Base-by-base conservation (phyloP, 495 filamentous ascomycete genomes). In the Penicillium flavigenum region DNA sequence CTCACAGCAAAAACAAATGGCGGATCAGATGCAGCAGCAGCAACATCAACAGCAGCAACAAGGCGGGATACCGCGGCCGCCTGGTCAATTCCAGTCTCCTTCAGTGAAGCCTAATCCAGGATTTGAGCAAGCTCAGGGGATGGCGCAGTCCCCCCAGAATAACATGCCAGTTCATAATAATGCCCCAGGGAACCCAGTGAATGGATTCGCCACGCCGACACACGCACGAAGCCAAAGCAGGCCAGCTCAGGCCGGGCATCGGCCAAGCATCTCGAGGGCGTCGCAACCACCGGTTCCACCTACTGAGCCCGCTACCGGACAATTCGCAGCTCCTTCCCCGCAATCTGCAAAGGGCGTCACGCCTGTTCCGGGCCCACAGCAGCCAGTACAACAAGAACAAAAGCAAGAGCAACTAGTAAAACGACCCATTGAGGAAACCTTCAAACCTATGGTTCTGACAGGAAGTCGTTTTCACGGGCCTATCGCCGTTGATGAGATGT, bases 381-480 rank as follows among this genome's bases (percentile, higher is more conserved):
- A 69, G 43, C 75, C 72, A 9, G 64, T 75, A 16, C 65, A 54
- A 32, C 19, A 72, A 8, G 79, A 81, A 10, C 76, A 77, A 44
- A 70, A 74, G 31, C 68, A 70, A 47, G 78, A 81, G 29, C 79
- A 79, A 61, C 78, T 77, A 5, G 71, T 74, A 44, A 77, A 77
- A 63, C 67, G 69, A 32, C 68, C 73, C 11, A 73, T 76, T 56
- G 70, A 72, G 49, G 75, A 79, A 34, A 63, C 70, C 7, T 76
- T 77, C 62, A 80, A 86, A 56, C 86, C 88, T 3, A 85, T 82
- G 70, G 83, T 87, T 3, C 36, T 78, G 19, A 65, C 65, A 11
- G 73, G 82, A 80, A 62, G 77, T 74, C 62, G 81, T 56, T 76
- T 81, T 0, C 85, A 83, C 68, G 89, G 88, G 11, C 88, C 88